These are phyloP conservation scores for Ogataea degrootiae DNA, from an alignment of 805 yeast genomes.

Conservation along the genomic window DNA sequence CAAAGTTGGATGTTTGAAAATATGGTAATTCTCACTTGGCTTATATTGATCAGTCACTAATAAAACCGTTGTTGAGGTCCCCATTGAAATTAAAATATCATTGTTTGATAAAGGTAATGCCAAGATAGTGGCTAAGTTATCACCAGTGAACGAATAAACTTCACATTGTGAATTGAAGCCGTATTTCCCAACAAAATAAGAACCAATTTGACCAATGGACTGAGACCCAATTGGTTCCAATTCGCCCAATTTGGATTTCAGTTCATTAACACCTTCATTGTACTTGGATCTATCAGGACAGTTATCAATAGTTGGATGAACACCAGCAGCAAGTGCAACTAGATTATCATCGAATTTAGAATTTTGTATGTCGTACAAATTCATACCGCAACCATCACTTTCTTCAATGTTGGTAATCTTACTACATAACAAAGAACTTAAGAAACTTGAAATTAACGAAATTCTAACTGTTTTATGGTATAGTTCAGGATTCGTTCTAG, in stretches of 20 bases:
- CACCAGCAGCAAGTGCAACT: conserved; percentile 50
- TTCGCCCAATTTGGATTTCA: conserved; percentile 49
- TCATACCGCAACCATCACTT: conserved; percentile 93
- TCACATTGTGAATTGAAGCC: conserved; percentile 56
- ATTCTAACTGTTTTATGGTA: conserved; percentile 59
- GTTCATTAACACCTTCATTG: conserved; percentile 32
- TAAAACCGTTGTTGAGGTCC: conserved; percentile 88
- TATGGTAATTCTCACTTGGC: conserved; percentile 78
- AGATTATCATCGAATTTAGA: conserved; percentile 53
- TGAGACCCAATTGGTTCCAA: conserved; percentile 46
- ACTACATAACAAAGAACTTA: conserved; percentile 69
- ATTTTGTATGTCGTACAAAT: conserved; percentile 66
- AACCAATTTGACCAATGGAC: conserved; percentile 47
- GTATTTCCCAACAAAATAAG: conserved; percentile 60
- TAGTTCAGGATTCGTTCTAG: conserved; percentile 42
- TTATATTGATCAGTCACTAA: conserved; percentile 71
- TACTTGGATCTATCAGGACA: conserved; percentile 23
- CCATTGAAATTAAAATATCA: conserved; percentile 77
- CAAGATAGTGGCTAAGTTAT: conserved; percentile 82
- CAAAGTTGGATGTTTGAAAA: conserved; percentile 83
- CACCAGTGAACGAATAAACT: conserved; percentile 82
- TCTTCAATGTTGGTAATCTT: conserved; percentile 62
- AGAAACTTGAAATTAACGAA: conserved; percentile 72
- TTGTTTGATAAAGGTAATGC: conserved; percentile 72
- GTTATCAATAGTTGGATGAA: conserved; percentile 38